phyloP scores from a whole-genome alignment of 306 rosid species.

The Dryas drummondii region DNA sequence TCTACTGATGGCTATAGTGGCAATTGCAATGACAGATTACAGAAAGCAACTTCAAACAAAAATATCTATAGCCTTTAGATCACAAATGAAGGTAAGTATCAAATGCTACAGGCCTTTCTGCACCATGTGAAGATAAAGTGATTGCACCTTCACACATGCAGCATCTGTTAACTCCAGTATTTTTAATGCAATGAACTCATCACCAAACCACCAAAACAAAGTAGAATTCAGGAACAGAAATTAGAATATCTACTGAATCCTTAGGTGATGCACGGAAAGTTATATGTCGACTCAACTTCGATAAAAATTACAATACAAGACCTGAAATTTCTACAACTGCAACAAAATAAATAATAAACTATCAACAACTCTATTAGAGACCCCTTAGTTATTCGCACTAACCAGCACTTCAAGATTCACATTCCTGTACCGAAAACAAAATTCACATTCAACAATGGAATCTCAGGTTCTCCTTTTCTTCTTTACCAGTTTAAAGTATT shows the following conservation, averaged over 20 bases:
- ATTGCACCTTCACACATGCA: background rate
- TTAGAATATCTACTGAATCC: background rate
- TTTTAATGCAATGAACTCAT: background rate
- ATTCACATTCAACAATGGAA: background rate
- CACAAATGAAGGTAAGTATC: background rate
- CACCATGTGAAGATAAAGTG: background rate
- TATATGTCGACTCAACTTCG: background rate
- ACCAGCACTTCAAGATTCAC: background rate
- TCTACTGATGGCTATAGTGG: background rate
- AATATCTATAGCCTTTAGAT: background rate
- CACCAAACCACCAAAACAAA: background rate
- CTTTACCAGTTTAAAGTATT: background rate
- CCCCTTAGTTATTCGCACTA: background rate
- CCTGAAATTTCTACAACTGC: background rate
- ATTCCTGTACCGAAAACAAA: background rate
- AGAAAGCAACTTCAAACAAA: background rate
- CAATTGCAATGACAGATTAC: background rate
- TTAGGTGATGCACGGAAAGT: background rate
- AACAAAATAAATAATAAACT: background rate
- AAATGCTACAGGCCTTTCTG: background rate
- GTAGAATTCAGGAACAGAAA: background rate
- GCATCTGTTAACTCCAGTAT: background rate
- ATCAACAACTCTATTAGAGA: background rate
- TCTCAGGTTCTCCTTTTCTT: background rate
- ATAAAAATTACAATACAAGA: slow-evolving; percentile 4